These are phyloP conservation scores for Candida yuanshanica DNA, from an alignment of 805 yeast genomes.

Conservation along the genomic window DNA sequence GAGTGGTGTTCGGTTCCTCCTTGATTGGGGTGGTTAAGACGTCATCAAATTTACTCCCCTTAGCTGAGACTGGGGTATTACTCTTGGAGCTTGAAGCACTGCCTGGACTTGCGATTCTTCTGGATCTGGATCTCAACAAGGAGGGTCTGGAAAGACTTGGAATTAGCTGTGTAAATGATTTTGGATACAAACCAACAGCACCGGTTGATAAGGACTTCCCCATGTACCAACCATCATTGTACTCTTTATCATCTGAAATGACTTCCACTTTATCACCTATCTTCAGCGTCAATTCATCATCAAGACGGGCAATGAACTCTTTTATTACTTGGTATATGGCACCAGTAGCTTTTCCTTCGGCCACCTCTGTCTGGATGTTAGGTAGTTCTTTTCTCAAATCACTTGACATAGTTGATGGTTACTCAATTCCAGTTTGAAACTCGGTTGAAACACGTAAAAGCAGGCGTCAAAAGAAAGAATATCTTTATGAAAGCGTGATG, in stretches of 20 bases:
- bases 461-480: neutral
- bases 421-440: neutral
- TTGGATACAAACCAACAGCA: conserved; percentile 86
- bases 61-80: conserved; percentile 2
- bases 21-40: conserved; percentile 13
- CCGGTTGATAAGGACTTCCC: conserved; percentile 71
- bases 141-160: conserved; percentile 34
- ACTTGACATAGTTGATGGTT: neutral
- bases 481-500: too few species aligned
- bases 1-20: neutral
- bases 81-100: conserved; percentile 8
- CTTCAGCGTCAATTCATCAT: conserved; percentile 77
- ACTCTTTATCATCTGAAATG: conserved; percentile 87
- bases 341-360: conserved; percentile 21
- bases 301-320: conserved; percentile 80
- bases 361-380: conserved; percentile 5
- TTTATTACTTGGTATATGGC: conserved; percentile 60
- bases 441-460: neutral
- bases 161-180: conserved; percentile 67
- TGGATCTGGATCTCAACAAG: conserved; percentile 53
- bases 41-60: conserved; percentile 2
- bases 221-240: conserved; percentile 96
- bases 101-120: conserved; percentile 37
- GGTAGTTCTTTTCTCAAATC: conserved; percentile 5
- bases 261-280: conserved; percentile 87